phyloP scores from a whole-genome alignment of 768 basidiomycete genomes.

The Lactifluus echinatus region DNA sequence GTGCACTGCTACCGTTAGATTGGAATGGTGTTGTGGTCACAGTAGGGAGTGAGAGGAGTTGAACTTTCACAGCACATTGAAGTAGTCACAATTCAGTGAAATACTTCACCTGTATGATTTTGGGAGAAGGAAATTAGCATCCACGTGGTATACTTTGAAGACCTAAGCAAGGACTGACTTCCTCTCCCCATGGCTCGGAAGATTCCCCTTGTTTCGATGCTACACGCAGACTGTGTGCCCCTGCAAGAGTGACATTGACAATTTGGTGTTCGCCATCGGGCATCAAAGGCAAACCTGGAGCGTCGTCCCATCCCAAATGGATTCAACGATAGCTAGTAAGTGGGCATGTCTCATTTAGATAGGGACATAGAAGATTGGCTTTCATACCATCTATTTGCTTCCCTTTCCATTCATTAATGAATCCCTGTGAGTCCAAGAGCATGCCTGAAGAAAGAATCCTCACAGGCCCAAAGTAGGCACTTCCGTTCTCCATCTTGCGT shows the following conservation, averaged over 20 bases:
- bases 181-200: no score
- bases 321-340: constrained; percentile 75
- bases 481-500: no score
- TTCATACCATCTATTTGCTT: constrained; percentile 72
- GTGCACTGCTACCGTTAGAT: constrained; percentile 42
- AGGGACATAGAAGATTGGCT: constrained; percentile 2
- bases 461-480: no score
- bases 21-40: constrained; percentile 77
- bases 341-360: not conserved
- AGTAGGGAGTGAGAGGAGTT: constrained; percentile 69
- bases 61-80: constrained; percentile 70
- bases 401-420: constrained; percentile 88
- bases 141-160: no score
- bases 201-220: constrained; percentile 65
- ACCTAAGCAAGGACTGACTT: no score
- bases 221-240: constrained; percentile 65
- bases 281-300: constrained; percentile 82
- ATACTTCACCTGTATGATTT: no score
- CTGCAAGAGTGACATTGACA: constrained; percentile 76
- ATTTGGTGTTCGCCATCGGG: constrained; percentile 87
- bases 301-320: constrained; percentile 87
- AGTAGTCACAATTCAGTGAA: constrained; percentile 80
- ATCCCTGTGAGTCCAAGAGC: no score
- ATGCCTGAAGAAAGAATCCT: constrained; percentile 45
- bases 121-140: no score